These are phyloP conservation scores for Adenanthera pavonina DNA, from an alignment of 306 rosid species.

Conservation along the genomic window DNA sequence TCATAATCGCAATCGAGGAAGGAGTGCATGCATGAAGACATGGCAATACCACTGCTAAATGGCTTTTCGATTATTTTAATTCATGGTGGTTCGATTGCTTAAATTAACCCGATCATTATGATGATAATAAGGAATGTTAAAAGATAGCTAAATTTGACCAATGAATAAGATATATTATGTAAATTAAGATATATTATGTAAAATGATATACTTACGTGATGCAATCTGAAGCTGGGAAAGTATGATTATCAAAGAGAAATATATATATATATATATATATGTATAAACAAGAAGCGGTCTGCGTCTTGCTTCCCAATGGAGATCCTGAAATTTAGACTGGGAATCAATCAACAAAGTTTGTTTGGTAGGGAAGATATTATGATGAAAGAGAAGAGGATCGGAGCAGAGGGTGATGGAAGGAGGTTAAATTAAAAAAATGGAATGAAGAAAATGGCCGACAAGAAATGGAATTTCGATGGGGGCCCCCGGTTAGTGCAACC, in stretches of 20 bases:
- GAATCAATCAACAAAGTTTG: neutral
- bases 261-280: neutral
- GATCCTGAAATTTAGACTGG: neutral
- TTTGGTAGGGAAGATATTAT: conserved; percentile 9
- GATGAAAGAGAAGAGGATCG: conserved; percentile 28
- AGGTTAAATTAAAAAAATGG: conserved; percentile 14
- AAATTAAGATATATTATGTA: neutral
- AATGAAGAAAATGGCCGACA: conserved; percentile 62
- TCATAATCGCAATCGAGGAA: neutral
- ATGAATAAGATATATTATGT: neutral
- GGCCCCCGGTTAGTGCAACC: conserved; percentile 30
- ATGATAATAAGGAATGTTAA: neutral
- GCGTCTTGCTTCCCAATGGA: too few relatives aligned
- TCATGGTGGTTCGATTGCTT: neutral
- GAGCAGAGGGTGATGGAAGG: conserved; percentile 15
- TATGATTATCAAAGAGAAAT: neutral
- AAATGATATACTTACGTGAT: conserved; percentile 21
- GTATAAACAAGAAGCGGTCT: neutral
- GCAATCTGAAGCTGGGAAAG: conserved; percentile 9
- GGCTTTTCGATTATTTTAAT: neutral
- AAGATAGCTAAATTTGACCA: conserved; percentile 26
- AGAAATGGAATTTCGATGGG: conserved; percentile 13
- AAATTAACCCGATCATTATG: neutral
- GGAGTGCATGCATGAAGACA: neutral
- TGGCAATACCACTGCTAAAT: neutral